phyloP scores from a whole-genome alignment of 1,284 basidiomycete species.

The Meira miltonrushii region DNA sequence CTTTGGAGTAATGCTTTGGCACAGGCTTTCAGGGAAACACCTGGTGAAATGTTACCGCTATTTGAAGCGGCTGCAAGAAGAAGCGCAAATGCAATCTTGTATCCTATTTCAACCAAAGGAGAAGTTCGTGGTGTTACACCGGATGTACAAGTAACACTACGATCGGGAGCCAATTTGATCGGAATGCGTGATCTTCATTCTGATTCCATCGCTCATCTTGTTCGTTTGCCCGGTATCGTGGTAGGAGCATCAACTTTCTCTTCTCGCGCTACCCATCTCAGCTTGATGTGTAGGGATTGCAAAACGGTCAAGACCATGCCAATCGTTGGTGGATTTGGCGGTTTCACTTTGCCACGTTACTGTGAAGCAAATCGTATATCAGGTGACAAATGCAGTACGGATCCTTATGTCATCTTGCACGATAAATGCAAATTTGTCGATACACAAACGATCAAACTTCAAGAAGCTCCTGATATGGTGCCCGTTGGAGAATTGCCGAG shows the following conservation, averaged over 20 bases:
- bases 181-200: constrained; percentile 81
- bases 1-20: constrained; percentile 91
- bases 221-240: constrained; percentile 94
- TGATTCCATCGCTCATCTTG: constrained; percentile 88
- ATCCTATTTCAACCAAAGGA: constrained; percentile 35
- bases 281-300: constrained; percentile 88
- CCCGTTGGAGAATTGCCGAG: constrained; percentile 95
- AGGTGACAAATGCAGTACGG: constrained; percentile 76
- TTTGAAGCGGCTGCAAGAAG: constrained; percentile 48
- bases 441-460: constrained; percentile 91
- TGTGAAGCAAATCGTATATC: constrained; percentile 46
- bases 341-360: constrained; percentile 57
- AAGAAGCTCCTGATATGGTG: constrained; percentile 99
- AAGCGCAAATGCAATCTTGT: constrained; percentile 44
- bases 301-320: constrained; percentile 65
- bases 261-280: constrained; percentile 83
- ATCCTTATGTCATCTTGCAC: constrained; percentile 94
- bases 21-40: constrained; percentile 79
- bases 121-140: constrained; percentile 55
- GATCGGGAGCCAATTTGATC: constrained; percentile 75
- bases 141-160: constrained; percentile 81
- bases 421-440: constrained; percentile 91
- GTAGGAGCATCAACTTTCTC: constrained; percentile 92
- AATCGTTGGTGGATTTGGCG: constrained; percentile 78
- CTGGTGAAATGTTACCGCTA: constrained; percentile 81